These are phyloP conservation scores for Ceratocystis eucalypticola DNA, from an alignment of 2,329 filamentous ascomycete species.

Conservation along the genomic window DNA sequence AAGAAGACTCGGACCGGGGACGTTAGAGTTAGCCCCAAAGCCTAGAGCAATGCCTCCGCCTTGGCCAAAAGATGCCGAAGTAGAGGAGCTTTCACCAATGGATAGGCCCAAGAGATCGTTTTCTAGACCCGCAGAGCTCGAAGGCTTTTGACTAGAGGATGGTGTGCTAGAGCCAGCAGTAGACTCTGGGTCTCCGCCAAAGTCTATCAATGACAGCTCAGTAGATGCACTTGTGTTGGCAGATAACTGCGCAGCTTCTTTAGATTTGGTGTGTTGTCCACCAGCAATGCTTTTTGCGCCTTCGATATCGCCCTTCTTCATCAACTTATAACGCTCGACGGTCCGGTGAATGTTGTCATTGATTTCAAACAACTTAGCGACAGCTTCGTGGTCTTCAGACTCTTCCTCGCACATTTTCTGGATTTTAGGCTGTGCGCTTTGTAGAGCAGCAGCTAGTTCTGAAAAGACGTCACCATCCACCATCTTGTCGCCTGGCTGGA, in stretches of 20 bases:
- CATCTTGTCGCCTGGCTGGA: constrained; percentile 70
- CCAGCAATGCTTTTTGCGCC: constrained; percentile 71
- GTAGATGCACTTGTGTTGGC: constrained; percentile 48
- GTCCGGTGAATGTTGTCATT: constrained; percentile 98
- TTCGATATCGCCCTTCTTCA: constrained; percentile 89
- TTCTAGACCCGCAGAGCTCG: constrained; percentile 48
- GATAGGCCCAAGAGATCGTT: constrained; percentile 85
- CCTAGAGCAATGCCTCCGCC: constrained; percentile 75
- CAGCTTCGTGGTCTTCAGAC: constrained; percentile 89
- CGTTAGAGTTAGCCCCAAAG: constrained; percentile 54
- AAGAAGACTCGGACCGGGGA: constrained; percentile 50
- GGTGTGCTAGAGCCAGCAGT: constrained; percentile 34
- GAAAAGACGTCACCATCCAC: constrained; percentile 53
- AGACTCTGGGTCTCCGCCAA: constrained; percentile 53
- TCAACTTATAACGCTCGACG: constrained; percentile 83
- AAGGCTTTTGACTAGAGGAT: constrained; percentile 33
- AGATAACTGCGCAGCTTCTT: constrained; percentile 23
- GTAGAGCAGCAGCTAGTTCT: constrained; percentile 77
- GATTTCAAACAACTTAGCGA: constrained; percentile 88
- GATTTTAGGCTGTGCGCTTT: constrained; percentile 94
- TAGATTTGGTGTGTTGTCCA: constrained; percentile 42
- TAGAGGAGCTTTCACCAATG: constrained; percentile 42
- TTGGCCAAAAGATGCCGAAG: constrained; percentile 48
- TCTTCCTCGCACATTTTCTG: constrained; percentile 99
- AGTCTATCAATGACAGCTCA: constrained; percentile 88